phyloP scores from a whole-genome alignment of 345 rosid genomes.

The Turnera subulata region DNA sequence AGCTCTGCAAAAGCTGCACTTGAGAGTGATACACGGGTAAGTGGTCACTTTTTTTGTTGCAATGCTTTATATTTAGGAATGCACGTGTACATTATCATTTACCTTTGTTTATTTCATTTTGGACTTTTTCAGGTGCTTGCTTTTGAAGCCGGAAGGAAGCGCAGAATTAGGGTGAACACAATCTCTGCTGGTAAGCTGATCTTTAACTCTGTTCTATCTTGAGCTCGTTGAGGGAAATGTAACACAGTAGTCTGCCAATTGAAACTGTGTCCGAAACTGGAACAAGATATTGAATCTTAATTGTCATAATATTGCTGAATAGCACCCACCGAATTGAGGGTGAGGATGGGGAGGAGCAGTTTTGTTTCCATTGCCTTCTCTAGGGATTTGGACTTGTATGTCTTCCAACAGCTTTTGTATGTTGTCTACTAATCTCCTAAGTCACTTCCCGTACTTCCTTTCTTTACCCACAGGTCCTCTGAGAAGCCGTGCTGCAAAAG shows the following conservation, averaged over 20 bases:
- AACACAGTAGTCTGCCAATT: not conserved
- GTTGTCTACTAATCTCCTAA: not conserved
- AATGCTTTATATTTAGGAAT: not conserved
- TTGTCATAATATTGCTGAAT: too few species aligned
- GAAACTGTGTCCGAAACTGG: too few species aligned
- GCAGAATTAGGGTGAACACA: constrained; percentile 62
- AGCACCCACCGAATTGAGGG: too few species aligned
- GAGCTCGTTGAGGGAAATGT: not conserved
- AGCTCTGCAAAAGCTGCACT: constrained; percentile 97
- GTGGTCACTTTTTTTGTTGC: constrained; percentile 11
- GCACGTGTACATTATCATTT: not conserved
- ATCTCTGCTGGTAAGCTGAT: constrained; percentile 55
- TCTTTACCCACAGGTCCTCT: constrained; percentile 47
- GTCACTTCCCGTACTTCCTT: not conserved
- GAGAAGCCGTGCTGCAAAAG: constrained; percentile 75
- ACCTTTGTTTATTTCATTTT: constrained; percentile 5
- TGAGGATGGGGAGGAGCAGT: too few species aligned
- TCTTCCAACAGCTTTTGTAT: not conserved
- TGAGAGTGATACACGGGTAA: constrained; percentile 87
- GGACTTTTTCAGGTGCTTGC: constrained; percentile 50
- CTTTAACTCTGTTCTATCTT: not conserved
- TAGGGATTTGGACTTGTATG: not conserved
- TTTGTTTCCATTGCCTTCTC: too few species aligned
- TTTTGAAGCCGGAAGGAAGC: constrained; percentile 72
- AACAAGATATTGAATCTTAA: too few species aligned